Percentiles rank a stretch among this genome's conserved stretches.
Evolutionary conservation across 2,329 filamentous ascomycete species (phyloP).

Genomic region (Penicillium corylophilum): DNA sequence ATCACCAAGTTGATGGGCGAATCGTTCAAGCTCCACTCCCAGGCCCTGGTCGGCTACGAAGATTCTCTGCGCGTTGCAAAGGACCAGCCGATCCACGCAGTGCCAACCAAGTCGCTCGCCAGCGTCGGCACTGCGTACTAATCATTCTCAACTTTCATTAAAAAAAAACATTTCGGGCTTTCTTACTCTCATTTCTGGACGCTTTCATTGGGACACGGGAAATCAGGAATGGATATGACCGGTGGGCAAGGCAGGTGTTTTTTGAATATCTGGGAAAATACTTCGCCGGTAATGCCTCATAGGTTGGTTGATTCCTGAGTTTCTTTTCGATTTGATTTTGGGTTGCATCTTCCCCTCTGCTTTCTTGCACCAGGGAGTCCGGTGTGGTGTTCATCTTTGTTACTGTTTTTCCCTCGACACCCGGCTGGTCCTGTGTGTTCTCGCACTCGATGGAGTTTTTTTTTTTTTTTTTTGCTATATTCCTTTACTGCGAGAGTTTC

Average conservation of each 20-base stretch:
- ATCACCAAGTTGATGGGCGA: slow-evolving; percentile 86
- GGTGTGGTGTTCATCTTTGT: slow-evolving; percentile 44
- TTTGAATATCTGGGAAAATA: slow-evolving; percentile 29
- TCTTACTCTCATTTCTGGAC: slow-evolving; percentile 34
- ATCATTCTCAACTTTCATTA: slow-evolving; percentile 15
- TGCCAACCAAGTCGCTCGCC: slow-evolving; percentile 45
- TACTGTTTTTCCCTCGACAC: slow-evolving; percentile 40
- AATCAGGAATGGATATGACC: slow-evolving; percentile 38
- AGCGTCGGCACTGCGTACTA: slow-evolving; percentile 46
- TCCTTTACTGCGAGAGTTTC: not conserved
- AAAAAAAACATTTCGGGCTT: slow-evolving; percentile 23
- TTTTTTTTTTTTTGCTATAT: slow-evolving; percentile 21
- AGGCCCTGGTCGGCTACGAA: slow-evolving; percentile 91
- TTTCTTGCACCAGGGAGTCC: slow-evolving; percentile 43
- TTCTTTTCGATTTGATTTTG: slow-evolving; percentile 18
- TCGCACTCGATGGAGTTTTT: slow-evolving; percentile 43
- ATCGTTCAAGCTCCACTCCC: slow-evolving; percentile 93
- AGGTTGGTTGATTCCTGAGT: slow-evolving; percentile 35
- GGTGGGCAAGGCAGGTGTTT: slow-evolving; percentile 37
- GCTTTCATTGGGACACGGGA: slow-evolving; percentile 44
- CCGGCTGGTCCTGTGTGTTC: slow-evolving; percentile 50
- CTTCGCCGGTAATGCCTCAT: slow-evolving; percentile 31
- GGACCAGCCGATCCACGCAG: slow-evolving; percentile 44
- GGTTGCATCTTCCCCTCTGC: slow-evolving; percentile 24
- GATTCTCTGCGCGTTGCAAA: slow-evolving; percentile 54